phyloP scores from a whole-genome alignment of 2,329 filamentous ascomycete species.

The Botryotinia globosa region DNA sequence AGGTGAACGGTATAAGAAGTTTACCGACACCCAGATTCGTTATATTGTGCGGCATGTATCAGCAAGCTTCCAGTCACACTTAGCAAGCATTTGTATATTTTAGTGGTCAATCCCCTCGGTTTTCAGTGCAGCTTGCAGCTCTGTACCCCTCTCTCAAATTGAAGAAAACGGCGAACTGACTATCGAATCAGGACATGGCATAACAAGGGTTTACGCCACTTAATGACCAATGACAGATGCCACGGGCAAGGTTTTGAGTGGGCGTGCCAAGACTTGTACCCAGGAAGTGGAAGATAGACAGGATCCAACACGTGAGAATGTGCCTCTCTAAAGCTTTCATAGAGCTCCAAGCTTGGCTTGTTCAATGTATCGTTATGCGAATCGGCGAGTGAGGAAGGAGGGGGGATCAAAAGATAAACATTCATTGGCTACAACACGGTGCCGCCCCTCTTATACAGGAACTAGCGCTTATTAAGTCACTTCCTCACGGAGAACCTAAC shows the following conservation, averaged over 20 bases:
- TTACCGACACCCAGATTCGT: slow-evolving; percentile 17
- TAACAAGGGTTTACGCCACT: slow-evolving; percentile 8
- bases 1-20: slow-evolving; percentile 6
- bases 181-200: slow-evolving; percentile 4
- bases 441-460: slow-evolving; percentile 10
- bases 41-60: slow-evolving; percentile 12
- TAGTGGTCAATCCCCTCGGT: slow-evolving; percentile 5
- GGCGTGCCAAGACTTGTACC: neutral
- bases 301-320: slow-evolving; percentile 13
- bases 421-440: slow-evolving; percentile 9
- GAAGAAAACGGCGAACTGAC: slow-evolving; percentile 15
- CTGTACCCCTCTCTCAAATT: neutral
- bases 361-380: neutral
- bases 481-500: slow-evolving; percentile 18
- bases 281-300: neutral
- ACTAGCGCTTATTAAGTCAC: slow-evolving; percentile 18
- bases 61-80: neutral
- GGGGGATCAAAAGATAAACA: neutral
- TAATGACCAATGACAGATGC: slow-evolving; percentile 17
- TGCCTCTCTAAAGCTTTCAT: neutral
- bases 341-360: slow-evolving; percentile 4
- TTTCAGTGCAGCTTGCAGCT: slow-evolving; percentile 3
- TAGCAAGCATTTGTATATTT: slow-evolving; percentile 14
- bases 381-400: neutral
- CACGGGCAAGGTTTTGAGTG: slow-evolving; percentile 1